Conservation (phyloP, 2,329 filamentous ascomycete genomes). For the Sclerotinia sclerotiorum region DNA sequence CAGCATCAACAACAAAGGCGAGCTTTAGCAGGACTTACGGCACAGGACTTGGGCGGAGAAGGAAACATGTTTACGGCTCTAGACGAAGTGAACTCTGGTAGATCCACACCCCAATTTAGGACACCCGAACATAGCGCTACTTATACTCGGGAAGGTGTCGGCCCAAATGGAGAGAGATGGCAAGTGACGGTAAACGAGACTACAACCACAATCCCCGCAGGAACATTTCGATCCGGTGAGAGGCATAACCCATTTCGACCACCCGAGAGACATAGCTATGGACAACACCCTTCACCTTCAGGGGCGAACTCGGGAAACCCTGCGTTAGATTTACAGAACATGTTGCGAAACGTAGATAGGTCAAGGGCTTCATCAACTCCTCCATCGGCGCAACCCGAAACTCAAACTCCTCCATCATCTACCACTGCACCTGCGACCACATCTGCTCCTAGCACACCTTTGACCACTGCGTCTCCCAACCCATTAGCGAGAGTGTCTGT, state of each 20-base stretch:
- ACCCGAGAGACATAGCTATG: slow-evolving; percentile 27
- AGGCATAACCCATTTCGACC: slow-evolving; percentile 27
- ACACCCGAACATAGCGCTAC: slow-evolving; percentile 44
- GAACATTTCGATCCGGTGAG: slow-evolving; percentile 19
- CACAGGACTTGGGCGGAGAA: slow-evolving; percentile 28
- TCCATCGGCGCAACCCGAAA: slow-evolving; percentile 16
- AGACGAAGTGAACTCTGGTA: slow-evolving; percentile 35
- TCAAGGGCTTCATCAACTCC: slow-evolving; percentile 26
- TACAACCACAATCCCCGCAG: slow-evolving; percentile 34
- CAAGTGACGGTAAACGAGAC: slow-evolving; percentile 53
- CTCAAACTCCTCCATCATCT: slow-evolving; percentile 22
- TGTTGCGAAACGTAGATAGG: slow-evolving; percentile 35
- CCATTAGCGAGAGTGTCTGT: slow-evolving; percentile 18
- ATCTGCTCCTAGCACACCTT: slow-evolving; percentile 12
- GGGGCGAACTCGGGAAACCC: slow-evolving; percentile 26
- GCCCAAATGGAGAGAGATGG: slow-evolving; percentile 53
- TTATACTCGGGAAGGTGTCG: slow-evolving; percentile 50
- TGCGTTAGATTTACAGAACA: slow-evolving; percentile 34
- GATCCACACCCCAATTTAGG: slow-evolving; percentile 37
- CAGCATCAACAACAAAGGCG: slow-evolving; percentile 24
- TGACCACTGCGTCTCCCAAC: not conserved
- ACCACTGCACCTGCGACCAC: slow-evolving; percentile 14
- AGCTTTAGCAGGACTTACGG: slow-evolving; percentile 33
- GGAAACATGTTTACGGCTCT: slow-evolving; percentile 25
- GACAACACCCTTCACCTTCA: slow-evolving; percentile 20